phyloP scores from a whole-genome alignment of 495 filamentous ascomycete species.

The Tuber calosporum region DNA sequence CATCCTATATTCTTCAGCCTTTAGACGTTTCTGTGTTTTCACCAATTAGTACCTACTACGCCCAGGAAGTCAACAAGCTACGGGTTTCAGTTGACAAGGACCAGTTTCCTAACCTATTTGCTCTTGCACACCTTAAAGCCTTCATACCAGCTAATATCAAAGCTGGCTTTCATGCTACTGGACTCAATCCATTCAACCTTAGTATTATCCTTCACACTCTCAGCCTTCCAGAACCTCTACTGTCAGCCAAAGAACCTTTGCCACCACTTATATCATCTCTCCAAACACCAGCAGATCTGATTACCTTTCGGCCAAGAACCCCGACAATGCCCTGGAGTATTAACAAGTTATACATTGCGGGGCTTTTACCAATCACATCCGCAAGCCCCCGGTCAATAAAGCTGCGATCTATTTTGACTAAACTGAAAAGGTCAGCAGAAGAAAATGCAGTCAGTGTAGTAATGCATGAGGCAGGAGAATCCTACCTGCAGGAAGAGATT shows the following conservation, averaged over 20 bases:
- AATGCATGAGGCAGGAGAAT: slow-evolving; percentile 7
- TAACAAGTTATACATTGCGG: slow-evolving; percentile 8
- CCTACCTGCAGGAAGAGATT: slow-evolving; percentile 9
- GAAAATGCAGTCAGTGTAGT: background rate
- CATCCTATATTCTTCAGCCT: background rate
- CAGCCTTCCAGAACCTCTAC: background rate
- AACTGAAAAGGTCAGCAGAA: slow-evolving; percentile 10
- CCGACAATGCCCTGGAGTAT: slow-evolving; percentile 6
- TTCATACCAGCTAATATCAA: slow-evolving; percentile 4
- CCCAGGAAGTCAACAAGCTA: background rate
- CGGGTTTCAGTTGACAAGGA: background rate
- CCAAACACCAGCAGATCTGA: background rate
- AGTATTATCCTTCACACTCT: background rate
- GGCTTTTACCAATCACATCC: background rate
- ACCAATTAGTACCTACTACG: background rate
- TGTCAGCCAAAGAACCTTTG: too few relatives aligned
- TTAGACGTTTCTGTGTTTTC: slow-evolving; percentile 9
- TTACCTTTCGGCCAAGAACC: background rate
- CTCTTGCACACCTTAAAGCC: background rate
- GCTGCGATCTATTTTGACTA: background rate
- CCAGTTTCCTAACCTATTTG: slow-evolving; percentile 3
- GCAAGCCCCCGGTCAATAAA: slow-evolving; percentile 13
- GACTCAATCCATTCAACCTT: slow-evolving; percentile 1
- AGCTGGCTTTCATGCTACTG: slow-evolving; percentile 1
- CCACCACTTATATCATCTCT: too few relatives aligned